phyloP scores from a whole-genome alignment of 2,329 filamentous ascomycete species.

The Shiraia bambusicola region DNA sequence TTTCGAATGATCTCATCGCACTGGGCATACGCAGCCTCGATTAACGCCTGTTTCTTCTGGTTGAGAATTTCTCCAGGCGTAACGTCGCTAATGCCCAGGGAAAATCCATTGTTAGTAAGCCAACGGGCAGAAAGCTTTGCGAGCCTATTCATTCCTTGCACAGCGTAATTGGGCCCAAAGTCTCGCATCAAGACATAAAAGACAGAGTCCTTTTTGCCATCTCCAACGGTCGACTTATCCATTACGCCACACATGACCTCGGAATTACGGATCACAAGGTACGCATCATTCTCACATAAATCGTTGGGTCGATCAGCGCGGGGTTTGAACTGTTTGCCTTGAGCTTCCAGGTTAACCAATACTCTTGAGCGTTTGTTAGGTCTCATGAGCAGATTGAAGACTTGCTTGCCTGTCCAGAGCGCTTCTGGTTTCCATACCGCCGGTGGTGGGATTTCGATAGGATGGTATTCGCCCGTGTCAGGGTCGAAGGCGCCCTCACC shows the following conservation, averaged over 20 bases:
- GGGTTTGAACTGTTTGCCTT: conserved; percentile 78
- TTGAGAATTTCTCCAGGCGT: conserved; percentile 75
- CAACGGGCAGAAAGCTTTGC: conserved; percentile 87
- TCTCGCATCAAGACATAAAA: conserved; percentile 97
- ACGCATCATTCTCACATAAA: conserved; percentile 73
- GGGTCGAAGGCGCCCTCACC: conserved; percentile 57
- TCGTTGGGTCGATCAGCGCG: conserved; percentile 70
- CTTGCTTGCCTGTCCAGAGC: conserved; percentile 95
- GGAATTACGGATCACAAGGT: conserved; percentile 91
- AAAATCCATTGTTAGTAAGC: conserved; percentile 89
- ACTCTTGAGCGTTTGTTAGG: conserved; percentile 84
- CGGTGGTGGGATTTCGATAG: conserved; percentile 83
- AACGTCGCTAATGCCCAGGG: conserved; percentile 93
- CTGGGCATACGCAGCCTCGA: conserved; percentile 74
- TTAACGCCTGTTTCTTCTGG: conserved; percentile 71
- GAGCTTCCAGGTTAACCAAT: conserved; percentile 87
- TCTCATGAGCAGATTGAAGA: conserved; percentile 89
- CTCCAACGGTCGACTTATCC: conserved; percentile 97
- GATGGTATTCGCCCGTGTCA: conserved; percentile 52
- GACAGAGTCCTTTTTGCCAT: conserved; percentile 95
- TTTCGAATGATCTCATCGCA: conserved; percentile 81
- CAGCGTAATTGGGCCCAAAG: conserved; percentile 85
- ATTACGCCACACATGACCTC: conserved; percentile 97
- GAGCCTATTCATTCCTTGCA: conserved; percentile 88
- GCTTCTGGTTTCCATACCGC: conserved; percentile 81